phyloP scores from a whole-genome alignment of 768 basidiomycete genomes.

The Pleurotus tuoliensis region DNA sequence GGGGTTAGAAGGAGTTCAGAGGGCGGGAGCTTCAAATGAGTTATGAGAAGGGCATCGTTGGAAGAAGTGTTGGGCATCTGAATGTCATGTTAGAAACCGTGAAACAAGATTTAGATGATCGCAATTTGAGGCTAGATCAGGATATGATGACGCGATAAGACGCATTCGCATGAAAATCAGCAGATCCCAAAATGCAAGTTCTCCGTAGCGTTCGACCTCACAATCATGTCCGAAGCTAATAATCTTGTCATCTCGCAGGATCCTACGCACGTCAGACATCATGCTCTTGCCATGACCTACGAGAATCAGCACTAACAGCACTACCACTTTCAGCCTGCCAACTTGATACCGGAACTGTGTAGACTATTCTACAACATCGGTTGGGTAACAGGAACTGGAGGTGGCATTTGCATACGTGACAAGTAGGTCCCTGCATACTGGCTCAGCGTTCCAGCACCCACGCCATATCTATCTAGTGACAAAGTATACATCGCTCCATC shows the following conservation, averaged over 20 bases:
- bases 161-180: too few relatives aligned
- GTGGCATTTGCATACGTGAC: constrained; percentile 70
- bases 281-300: not conserved
- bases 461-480: constrained; percentile 38
- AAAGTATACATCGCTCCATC: constrained; percentile 86
- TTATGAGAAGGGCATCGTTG: constrained; percentile 18
- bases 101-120: too few relatives aligned
- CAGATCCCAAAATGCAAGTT: too few relatives aligned
- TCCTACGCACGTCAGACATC: constrained; percentile 51
- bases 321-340: constrained; percentile 63
- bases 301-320: constrained; percentile 2
- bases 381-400: constrained; percentile 91
- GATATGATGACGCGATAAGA: too few relatives aligned
- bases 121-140: too few relatives aligned
- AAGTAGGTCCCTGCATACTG: constrained; percentile 38
- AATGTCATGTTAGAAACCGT: too few relatives aligned
- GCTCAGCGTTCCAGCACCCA: not conserved
- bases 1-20: constrained; percentile 6
- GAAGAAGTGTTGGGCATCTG: constrained; percentile 10
- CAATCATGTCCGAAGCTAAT: constrained; percentile 25
- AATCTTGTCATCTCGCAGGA: constrained; percentile 55
- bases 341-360: constrained; percentile 85
- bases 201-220: too few relatives aligned
- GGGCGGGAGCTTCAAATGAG: constrained; percentile 16
- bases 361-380: constrained; percentile 81